Evolutionary conservation across 495 filamentous ascomycete species (phyloP), one percentile per base, ranked within the genome.

Genomic region (Lindgomyces ingoldianus): DNA sequence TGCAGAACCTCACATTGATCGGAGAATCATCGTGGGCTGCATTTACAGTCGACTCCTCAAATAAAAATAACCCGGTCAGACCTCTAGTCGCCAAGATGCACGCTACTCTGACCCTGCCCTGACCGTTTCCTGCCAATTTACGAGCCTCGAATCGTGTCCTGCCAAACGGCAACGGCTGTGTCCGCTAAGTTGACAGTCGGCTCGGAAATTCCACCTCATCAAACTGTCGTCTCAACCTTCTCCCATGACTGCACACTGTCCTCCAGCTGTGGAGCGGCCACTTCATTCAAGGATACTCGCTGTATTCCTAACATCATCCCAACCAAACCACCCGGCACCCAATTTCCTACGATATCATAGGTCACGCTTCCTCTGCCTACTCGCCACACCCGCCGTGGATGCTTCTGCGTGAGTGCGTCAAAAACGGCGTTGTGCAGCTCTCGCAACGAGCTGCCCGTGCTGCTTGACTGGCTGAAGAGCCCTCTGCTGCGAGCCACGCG

Each of bases 221-320:
- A 65, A 60, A 55, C 62, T 29, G 25, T 27, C 11, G 41, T 48
- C n/a, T 65, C 62, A 41, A 76, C 58, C 70, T 74, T 74, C 62
- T 77, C 74, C 75, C 75, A 77, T 18, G 74, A 72, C 45, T 60
- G 61, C 52, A 69, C 62, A 54, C 69, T 72, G 52, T 76, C 63
- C 64, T 68, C 60, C 58, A 74, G 49, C 67, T 63, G 33, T 50
- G 65, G 64, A 57, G 70, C 62, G 39, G 57, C 44, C 36, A 29
- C 64, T 41, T 68, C 62, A 26, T 72, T 64, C 57, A 64, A 29
- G 18, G 68, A 61, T 3, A 83, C 83, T 51, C 76, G 78, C 42
- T 83, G 76, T 30, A 90, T 82, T 0, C 92, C 89, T 82, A 96
- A 84, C 90, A 98, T 96, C 88, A 90, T 91, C 18, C 83, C 85